Evolutionary conservation across 371 early-diverging fungal species (phyloP), one percentile per base, ranked within the genome.

Genomic region (Syncephalastrum sp.): DNA sequence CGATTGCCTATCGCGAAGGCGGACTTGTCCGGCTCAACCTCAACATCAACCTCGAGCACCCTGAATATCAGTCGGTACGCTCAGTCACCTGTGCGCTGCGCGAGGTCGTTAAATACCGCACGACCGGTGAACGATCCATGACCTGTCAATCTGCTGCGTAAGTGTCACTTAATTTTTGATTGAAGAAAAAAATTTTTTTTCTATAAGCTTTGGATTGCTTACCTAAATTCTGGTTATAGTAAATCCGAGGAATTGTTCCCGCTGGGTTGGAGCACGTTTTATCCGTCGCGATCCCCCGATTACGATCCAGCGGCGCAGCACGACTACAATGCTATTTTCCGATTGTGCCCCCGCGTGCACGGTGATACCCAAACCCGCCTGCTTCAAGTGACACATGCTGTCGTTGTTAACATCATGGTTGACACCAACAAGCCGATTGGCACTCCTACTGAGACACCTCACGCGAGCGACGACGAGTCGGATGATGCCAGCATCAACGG

Each of bases 1-100:
- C 61, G 12, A 78, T 78, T 16, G 52, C 71, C 41, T 72, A 74
- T 52, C 70, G 78, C 29, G 78, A 78, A 65, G 78, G 78, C 12
- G 78, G 78, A 17, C 56, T 78, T 16, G 64, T 78, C 12, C 67
- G 69, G 24, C 56, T 78, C 41, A 69, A 72, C 41, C 44, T 78
- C 8, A 60, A 59, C 19, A 67, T 78, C 61, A 55, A 67, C 23
- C 52, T 78, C 2, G 53, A 61, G 3, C 54, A 56, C 10, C 78
- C 78, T 16, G 67, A 72, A 16, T 56, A 64, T 0, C 69, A 70
- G 17, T 55, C 64, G 1, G 56, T 78, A 8, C 57, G 64, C 51
- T 66, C 73, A 7, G 73, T 78, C 14, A 70, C 78, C n/a, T 74
- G 71, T 64, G 78, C 71, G 3, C 47, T 78, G 5, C 64, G 70